These are phyloP conservation scores for Saturnispora gosingensis DNA, from an alignment of 805 yeast species.

Conservation along the genomic window DNA sequence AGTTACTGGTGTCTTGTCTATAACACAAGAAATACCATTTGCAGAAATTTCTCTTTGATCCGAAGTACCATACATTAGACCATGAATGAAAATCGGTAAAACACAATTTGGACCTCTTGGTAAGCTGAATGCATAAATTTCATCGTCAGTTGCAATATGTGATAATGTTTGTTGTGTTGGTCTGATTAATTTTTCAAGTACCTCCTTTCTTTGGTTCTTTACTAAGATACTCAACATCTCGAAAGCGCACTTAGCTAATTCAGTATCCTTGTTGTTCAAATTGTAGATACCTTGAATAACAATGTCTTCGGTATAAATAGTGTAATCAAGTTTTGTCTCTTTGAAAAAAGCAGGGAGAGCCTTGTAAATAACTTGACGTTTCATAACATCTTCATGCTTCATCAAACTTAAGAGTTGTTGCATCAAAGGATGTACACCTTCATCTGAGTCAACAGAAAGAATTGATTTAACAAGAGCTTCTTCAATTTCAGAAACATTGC, in stretches of 20 bases:
- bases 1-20: conserved; percentile 76
- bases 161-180: conserved; percentile 73
- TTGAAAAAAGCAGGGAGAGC: conserved; percentile 68
- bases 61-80: conserved; percentile 84
- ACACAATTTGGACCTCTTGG: conserved; percentile 83
- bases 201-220: conserved; percentile 63
- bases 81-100: conserved; percentile 87
- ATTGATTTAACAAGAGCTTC: conserved; percentile 60
- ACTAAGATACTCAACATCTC: conserved; percentile 58
- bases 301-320: conserved; percentile 67
- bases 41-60: conserved; percentile 84
- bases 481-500: conserved; percentile 33
- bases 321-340: conserved; percentile 56
- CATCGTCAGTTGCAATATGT: conserved; percentile 51
- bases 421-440: conserved; percentile 76
- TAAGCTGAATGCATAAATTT: conserved; percentile 62
- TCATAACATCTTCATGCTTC: conserved; percentile 62
- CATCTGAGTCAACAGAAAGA: conserved; percentile 62
- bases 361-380: conserved; percentile 53
- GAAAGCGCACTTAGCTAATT: conserved; percentile 56
- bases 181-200: conserved; percentile 64
- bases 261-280: conserved; percentile 59
- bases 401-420: conserved; percentile 70
- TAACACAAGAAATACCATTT: conserved; percentile 76
- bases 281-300: conserved; percentile 59